Base-by-base conservation (phyloP, 78 protist species). In the Isochrysis galbana region DNA sequence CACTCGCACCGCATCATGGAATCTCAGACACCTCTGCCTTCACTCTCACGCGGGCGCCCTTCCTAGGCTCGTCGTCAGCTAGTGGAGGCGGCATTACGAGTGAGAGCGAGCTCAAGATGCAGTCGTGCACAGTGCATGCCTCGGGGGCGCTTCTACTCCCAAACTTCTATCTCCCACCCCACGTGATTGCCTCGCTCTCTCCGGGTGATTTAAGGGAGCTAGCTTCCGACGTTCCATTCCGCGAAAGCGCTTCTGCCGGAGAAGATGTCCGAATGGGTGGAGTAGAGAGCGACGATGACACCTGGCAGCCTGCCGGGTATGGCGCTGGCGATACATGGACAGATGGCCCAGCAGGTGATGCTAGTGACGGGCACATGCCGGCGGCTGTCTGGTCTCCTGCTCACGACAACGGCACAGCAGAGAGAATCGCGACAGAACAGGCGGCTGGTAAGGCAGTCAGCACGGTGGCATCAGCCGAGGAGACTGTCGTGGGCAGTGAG, bases 381-480 rank as follows among this genome's bases (percentile, higher is more conserved):
- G n/a, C n/a, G n/a, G n/a, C n/a, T n/a, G n/a, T n/a, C n/a, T n/a
- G n/a, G n/a, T n/a, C n/a, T n/a, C n/a, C n/a, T n/a, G n/a, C n/a
- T n/a, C n/a, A n/a, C n/a, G n/a, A n/a, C n/a, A n/a, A n/a, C n/a
- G n/a, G n/a, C n/a, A n/a, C n/a, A n/a, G n/a, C n/a, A n/a, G n/a
- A n/a, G n/a, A n/a, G n/a, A n/a, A n/a, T n/a, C n/a, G n/a, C n/a
- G n/a, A n/a, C n/a, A n/a, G n/a, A n/a, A n/a, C n/a, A n/a, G n/a
- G n/a, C n/a, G n/a, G n/a, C n/a, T n/a, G n/a, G n/a, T n/a, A n/a
- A n/a, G n/a, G n/a, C n/a, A n/a, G n/a, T n/a, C n/a, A n/a, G n/a
- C n/a, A n/a, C n/a, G 84, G 84, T 77, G 38, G 84, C 25, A 77
- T 10, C 23, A 39, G 84, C 41, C 48, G 48, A 77, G 84, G 84